Evolutionary conservation across 1,284 basidiomycete species (phyloP), one percentile per base, ranked within the genome.

Genomic region (Singerocomus inundabilis): DNA sequence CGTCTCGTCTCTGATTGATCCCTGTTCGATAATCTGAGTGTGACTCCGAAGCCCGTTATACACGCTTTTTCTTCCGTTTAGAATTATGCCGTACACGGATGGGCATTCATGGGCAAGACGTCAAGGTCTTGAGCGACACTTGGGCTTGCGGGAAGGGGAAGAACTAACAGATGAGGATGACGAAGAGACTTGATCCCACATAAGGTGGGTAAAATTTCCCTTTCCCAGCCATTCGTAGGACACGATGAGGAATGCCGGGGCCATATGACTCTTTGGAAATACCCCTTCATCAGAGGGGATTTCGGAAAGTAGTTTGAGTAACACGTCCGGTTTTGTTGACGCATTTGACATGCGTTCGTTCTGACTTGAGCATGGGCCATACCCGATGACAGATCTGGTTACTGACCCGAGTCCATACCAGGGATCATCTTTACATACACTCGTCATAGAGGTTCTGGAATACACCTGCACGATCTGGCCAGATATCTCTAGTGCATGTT

Each of bases 41-140:
- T 10, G 5, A 25, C 15, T 30, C 31, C 28, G 11, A 54, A 93
- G 91, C 64, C 80, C 89, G 0, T 68, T 79, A 40, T 82, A 82
- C 47, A 92, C 92, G 0, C 78, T 98, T 5, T 62, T 98, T 10
- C 61, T 98, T 18, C 96, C 97, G 0, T 67, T 93, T 5, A 81
- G 88, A 6, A 78, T 91, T 25, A 80, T 82, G 42, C 93, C 95
- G 1, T 88, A 89, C 52, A 89, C 89, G 0, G 88, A 98, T 63
- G 97, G 97, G 1, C 82, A 84, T 62, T 76, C 81, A 0, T 99
- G 87, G 87, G 82, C 85, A 6, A 82, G 92, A 36, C 70, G 78
- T 33, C 70, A 78, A 10, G 89, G 91, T 9, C 75, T 77, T 51
- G 75, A 78, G 33, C 66, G 73, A 13, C 88, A 90, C 57, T 60